Evolutionary conservation across 2,329 filamentous ascomycete species (phyloP), one percentile per base, ranked within the genome.

Genomic region (Cercospora zeae-maydis): DNA sequence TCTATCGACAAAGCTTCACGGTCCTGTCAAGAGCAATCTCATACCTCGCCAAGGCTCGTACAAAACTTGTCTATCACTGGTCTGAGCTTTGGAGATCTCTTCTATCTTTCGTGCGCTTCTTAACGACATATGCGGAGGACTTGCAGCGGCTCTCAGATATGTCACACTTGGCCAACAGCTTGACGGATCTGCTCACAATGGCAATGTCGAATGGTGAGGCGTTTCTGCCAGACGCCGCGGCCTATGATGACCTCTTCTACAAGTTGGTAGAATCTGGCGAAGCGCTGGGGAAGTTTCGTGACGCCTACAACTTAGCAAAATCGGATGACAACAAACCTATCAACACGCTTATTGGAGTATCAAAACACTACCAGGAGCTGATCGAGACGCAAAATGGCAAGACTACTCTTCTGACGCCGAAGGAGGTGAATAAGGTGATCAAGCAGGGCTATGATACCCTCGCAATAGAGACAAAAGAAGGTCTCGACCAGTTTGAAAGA

Each of bases 241-340:
- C 91, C 1, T 98, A 98, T 76, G 95, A 99, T 71, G 95, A 99
- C 73, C 82, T 99, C 0, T 98, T 99, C 79, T 99, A 99, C 84
- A 99, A 99, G 78, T 85, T 98, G 1, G 92, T 98, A 27, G 95
- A 99, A 77, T 90, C 89, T 1, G 92, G 93, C 10, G 91, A 96
- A 54, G 84, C 91, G 11, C 83, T 98, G 21, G 80, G 83, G 33
- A 92, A 91, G 73, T 96, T 98, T 78, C 86, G 91, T 42, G 86
- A 92, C 66, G 88, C 85, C 9, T 98, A 95, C 75, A 78, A 80
- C 4, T 72, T 83, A 21, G 73, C 74, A 30, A 73, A 68, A 60
- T 16, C 66, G 6, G 72, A 75, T 9, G 70, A 71, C 19, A 61
- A 83, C 51, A 90, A 84, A 77, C 91, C 91, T 2, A 95, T 97